These are phyloP conservation scores for Calonectria pseudoreteaudii DNA, from an alignment of 2,329 filamentous ascomycete species.

Conservation along the genomic window DNA sequence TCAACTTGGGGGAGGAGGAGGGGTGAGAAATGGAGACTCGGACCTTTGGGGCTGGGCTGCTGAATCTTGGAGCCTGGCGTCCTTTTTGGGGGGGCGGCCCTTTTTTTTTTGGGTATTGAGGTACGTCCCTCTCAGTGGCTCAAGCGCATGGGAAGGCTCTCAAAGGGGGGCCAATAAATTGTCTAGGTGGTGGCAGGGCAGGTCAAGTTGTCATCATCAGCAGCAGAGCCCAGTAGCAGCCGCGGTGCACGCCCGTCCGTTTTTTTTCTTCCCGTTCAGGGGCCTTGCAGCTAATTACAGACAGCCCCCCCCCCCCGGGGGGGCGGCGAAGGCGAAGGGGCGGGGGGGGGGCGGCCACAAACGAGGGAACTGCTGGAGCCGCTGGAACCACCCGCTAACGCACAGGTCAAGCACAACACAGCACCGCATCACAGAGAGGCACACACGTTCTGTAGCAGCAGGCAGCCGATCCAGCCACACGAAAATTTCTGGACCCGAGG, in stretches of 20 bases:
- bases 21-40: slow-evolving; percentile 39
- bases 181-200: slow-evolving; percentile 14
- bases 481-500: background rate
- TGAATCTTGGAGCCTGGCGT: slow-evolving; percentile 40
- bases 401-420: slow-evolving; percentile 13
- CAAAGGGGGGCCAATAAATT: slow-evolving; percentile 30
- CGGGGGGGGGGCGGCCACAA: background rate
- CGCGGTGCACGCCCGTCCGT: slow-evolving; percentile 3
- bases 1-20: slow-evolving; percentile 36
- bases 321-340: background rate
- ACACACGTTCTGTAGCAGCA: background rate
- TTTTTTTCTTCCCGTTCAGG: slow-evolving; percentile 23
- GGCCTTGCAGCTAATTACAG: slow-evolving; percentile 11
- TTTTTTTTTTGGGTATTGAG: slow-evolving; percentile 8
- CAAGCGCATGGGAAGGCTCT: slow-evolving; percentile 9
- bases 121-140: slow-evolving; percentile 13
- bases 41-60: slow-evolving; percentile 32
- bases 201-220: slow-evolving; percentile 6
- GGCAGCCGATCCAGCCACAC: slow-evolving; percentile 7
- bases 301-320: background rate
- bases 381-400: slow-evolving; percentile 8
- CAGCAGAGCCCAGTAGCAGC: slow-evolving; percentile 1
- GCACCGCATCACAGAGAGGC: background rate
- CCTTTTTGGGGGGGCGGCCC: slow-evolving; percentile 14
- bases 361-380: slow-evolving; percentile 12